phyloP scores from a whole-genome alignment of 352 stramenopile genomes.

The Thraustotheca clavata region DNA sequence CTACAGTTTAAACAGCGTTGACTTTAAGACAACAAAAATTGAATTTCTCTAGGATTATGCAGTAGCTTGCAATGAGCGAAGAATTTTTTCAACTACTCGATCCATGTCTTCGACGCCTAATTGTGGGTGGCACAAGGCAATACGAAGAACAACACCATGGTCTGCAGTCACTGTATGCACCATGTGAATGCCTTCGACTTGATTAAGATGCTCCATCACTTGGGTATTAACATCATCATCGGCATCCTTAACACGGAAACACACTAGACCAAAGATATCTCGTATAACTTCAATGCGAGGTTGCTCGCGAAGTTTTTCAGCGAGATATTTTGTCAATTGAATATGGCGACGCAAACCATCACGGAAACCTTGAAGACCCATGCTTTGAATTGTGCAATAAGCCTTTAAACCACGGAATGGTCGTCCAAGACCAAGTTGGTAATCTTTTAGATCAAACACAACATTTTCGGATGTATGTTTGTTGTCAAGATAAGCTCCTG shows the following conservation, averaged over 20 bases:
- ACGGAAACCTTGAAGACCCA: conserved; percentile 44
- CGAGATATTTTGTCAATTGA: conserved; percentile 34
- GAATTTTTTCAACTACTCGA: neutral
- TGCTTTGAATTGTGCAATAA: conserved; percentile 59
- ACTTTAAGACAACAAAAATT: no score
- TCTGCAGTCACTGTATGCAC: conserved; percentile 7
- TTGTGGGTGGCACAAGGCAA: neutral
- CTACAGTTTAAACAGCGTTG: no score
- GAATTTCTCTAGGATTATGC: no score
- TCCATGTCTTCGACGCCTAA: conserved; percentile 8
- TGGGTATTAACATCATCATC: neutral
- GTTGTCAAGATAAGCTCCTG: conserved; percentile 68
- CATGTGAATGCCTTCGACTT: conserved; percentile 15
- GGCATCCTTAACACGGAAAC: conserved; percentile 6
- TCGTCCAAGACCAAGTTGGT: conserved; percentile 56
- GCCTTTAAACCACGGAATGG: conserved; percentile 65
- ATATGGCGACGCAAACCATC: conserved; percentile 45
- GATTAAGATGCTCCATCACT: neutral
- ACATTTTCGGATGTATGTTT: conserved; percentile 37
- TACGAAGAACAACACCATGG: conserved; percentile 9
- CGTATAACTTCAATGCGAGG: neutral
- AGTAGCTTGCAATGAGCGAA: conserved; percentile 2
- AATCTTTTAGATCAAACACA: conserved; percentile 58
- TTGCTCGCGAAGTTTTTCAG: conserved; percentile 12
- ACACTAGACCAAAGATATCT: conserved; percentile 13